Conservation (phyloP, 306 rosid genomes). For the Sindora glabra region DNA sequence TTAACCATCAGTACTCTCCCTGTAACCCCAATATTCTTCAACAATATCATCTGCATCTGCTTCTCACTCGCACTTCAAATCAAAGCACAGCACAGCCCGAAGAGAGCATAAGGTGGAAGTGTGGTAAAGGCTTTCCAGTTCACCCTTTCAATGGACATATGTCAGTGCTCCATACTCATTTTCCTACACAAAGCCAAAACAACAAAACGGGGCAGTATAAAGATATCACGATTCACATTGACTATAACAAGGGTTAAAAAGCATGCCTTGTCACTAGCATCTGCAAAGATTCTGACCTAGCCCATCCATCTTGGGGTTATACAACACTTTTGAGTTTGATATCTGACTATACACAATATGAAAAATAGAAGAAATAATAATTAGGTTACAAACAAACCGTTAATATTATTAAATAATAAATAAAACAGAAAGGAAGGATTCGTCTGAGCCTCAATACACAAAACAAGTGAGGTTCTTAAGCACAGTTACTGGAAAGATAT, state of each 20-base stretch:
- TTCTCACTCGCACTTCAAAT: not conserved
- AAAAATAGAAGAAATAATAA: constrained; percentile 19
- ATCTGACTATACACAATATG: constrained; percentile 46
- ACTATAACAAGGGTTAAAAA: constrained; percentile 4
- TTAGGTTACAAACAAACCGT: constrained; percentile 20
- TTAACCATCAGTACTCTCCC: constrained; percentile 5
- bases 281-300: constrained; percentile 50
- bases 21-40: constrained; percentile 9
- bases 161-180: constrained; percentile 28
- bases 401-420: not conserved
- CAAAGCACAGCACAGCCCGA: constrained; percentile 16
- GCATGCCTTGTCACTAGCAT: constrained; percentile 41
- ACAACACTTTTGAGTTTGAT: constrained; percentile 28
- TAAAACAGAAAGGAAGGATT: constrained; percentile 28
- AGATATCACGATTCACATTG: constrained; percentile 33
- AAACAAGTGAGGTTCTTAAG: constrained; percentile 53
- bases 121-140: constrained; percentile 2
- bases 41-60: not conserved
- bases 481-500: constrained; percentile 68
- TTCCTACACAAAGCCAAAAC: constrained; percentile 45
- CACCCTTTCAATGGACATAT: constrained; percentile 14
- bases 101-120: constrained; percentile 7
- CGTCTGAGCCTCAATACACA: constrained; percentile 48
- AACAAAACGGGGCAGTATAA: constrained; percentile 48
- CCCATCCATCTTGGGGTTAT: constrained; percentile 40